Base-by-base conservation (phyloP, 495 filamentous ascomycete genomes). In the Neurospora sp. region DNA sequence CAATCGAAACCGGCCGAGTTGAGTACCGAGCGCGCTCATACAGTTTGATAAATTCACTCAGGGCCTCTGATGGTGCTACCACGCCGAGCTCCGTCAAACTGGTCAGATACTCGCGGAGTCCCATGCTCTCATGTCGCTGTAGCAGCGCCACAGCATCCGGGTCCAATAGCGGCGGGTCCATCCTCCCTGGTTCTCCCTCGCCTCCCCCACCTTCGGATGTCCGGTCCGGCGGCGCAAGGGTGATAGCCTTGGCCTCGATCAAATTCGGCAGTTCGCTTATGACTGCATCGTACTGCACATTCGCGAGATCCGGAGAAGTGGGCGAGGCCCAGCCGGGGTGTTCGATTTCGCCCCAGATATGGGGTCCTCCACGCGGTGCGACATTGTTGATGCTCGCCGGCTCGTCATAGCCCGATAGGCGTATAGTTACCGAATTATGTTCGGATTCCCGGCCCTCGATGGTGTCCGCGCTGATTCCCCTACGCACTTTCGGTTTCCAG, bases 321-420 rank as follows among this genome's bases (percentile, higher is more conserved):
- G 96, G 94, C 3, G 94, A 90, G 5, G 91, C 91, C 96, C 96
- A 98, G 68, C 95, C 96, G 0, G 91, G 88, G 75, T 99, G 96
- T 72, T 90, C 87, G 69, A 98, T 89, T 8, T 86, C 80, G 14
- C 92, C 94, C 94, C 94, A 98, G 7, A 90, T 65, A 65, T 65
- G 53, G 79, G 3, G 80, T 76, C 31, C 72, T 74, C n/a, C 79
- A 72, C 9, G 79, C 8, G 82, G 76, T n/a, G 79, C 71, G 4
- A 76, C 74, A 35, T 81, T 79, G 22, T 65, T 65, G 53, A 65
- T 65, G 53, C 53, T 35, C 53, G 16, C 12, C 22, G 27, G 27
- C 7, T 65, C 53, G 14, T 65, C 53, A 8, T 31, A 27, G 14
- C 53, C 53, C 14, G 53, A 65, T 35, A 12, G 53, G 14, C 10